phyloP scores from a whole-genome alignment of 2,329 filamentous ascomycete genomes.

The Phaeosphaeria sp. region DNA sequence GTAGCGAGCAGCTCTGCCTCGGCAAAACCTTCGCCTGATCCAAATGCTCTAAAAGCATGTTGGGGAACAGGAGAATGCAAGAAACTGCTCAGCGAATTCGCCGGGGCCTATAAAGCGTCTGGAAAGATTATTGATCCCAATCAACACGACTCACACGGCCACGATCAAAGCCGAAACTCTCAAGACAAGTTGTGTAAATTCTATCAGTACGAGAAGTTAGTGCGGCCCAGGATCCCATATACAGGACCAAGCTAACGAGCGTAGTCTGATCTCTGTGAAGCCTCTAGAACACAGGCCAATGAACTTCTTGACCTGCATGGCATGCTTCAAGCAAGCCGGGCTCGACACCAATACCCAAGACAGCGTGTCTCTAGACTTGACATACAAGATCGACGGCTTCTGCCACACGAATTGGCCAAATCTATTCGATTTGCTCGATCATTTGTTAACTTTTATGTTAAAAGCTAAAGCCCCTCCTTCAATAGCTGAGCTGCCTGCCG shows the following conservation, averaged over 20 bases:
- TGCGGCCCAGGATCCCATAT: too few species aligned
- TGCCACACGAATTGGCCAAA: slow-evolving; percentile 5
- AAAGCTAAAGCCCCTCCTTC: neutral
- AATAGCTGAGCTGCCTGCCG: neutral
- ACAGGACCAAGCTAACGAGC: neutral
- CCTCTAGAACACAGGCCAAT: neutral
- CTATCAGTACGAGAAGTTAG: neutral
- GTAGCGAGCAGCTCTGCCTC: neutral
- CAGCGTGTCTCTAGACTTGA: neutral
- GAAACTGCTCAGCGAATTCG: neutral
- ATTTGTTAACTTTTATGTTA: slow-evolving; percentile 1
- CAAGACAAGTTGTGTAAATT: neutral
- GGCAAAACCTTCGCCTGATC: neutral
- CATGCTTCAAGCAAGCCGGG: slow-evolving; percentile 6
- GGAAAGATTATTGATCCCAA: neutral
- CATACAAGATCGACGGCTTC: slow-evolving; percentile 8
- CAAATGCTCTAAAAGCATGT: neutral
- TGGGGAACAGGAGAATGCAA: neutral
- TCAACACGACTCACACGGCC: neutral
- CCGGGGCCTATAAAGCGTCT: neutral
- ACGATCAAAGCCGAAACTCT: neutral
- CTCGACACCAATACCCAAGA: neutral
- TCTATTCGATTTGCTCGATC: neutral
- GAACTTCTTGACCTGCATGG: neutral
- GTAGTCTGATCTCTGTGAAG: neutral